phyloP scores from a whole-genome alignment of 192 early-diverging fungal species.

The Radiomyces spectabilis region DNA sequence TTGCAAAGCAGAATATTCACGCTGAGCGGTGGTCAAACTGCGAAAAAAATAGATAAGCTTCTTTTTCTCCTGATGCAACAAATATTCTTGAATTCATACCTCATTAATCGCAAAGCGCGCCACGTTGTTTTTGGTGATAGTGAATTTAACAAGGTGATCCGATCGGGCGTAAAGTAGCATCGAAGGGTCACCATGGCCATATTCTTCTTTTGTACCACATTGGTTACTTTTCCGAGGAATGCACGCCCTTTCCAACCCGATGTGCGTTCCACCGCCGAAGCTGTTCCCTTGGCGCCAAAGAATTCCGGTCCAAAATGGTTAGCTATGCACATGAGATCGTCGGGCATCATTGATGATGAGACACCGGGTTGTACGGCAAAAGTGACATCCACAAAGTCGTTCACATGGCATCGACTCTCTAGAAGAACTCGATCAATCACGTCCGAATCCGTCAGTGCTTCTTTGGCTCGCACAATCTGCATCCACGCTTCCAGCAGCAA shows the following conservation, averaged over 20 bases:
- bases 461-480: conserved; percentile 65
- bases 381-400: conserved; percentile 69
- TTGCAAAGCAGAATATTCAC: conserved; percentile 78
- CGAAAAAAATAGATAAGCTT: conserved; percentile 2
- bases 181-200: conserved; percentile 37
- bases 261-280: conserved; percentile 4
- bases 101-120: conserved; percentile 33
- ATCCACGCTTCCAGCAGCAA: conserved; percentile 82
- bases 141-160: conserved; percentile 36
- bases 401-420: conserved; percentile 50
- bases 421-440: conserved; percentile 32
- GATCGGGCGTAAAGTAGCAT: conserved; percentile 34
- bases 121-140: conserved; percentile 33
- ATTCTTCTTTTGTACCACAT: conserved; percentile 33
- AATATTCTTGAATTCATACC: conserved; percentile 16
- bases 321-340: conserved; percentile 61
- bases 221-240: conserved; percentile 52
- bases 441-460: conserved; percentile 49
- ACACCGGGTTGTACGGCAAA: conserved; percentile 38
- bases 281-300: conserved; percentile 9
- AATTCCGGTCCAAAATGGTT: conserved; percentile 30
- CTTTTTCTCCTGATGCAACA: neutral
- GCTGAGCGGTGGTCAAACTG: conserved; percentile 66
- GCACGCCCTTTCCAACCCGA: conserved; percentile 28
- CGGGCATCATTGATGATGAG: conserved; percentile 31